A percentile compares a stretch with the other conserved stretches of the same genome.
Evolutionary conservation across 106 monocot genomes (phyloP).

Genomic region (Amphibolis antarctica): DNA sequence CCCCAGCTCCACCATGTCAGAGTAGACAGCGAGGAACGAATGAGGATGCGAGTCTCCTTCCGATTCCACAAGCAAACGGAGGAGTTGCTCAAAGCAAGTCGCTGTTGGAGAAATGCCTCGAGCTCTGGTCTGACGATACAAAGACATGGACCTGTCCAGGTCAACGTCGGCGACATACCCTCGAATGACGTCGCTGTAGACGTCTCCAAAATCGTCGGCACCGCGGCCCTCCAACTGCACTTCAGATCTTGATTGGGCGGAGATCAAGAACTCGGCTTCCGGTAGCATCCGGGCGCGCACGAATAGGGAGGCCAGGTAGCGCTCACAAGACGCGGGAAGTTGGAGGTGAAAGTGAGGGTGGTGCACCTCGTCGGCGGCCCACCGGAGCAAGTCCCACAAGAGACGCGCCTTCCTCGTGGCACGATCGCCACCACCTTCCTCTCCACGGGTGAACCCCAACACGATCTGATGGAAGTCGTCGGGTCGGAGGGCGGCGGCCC

Average conservation of each 20-base stretch:
- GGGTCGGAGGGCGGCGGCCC: slow-evolving; percentile 34
- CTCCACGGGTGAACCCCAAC: slow-evolving; percentile 17
- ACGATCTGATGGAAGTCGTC: slow-evolving; percentile 47
- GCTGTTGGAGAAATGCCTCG: slow-evolving; percentile 19
- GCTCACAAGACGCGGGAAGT: slow-evolving; percentile 39
- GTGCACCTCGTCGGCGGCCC: slow-evolving; percentile 21
- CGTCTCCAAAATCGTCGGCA: neutral
- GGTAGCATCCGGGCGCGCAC: slow-evolving; percentile 28
- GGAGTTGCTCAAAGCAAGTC: slow-evolving; percentile 38
- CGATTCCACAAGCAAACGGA: slow-evolving; percentile 21
- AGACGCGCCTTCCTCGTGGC: slow-evolving; percentile 28
- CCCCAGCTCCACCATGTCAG: slow-evolving; percentile 50
- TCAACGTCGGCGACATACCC: slow-evolving; percentile 28
- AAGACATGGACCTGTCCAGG: slow-evolving; percentile 24
- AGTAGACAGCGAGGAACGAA: slow-evolving; percentile 39
- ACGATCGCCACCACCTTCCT: neutral
- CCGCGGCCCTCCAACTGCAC: too few relatives aligned
- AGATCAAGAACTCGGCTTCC: slow-evolving; percentile 52
- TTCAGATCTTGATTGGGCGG: neutral
- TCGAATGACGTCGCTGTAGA: slow-evolving; percentile 48
- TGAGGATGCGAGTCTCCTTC: slow-evolving; percentile 12
- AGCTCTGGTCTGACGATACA: slow-evolving; percentile 37
- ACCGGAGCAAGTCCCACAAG: slow-evolving; percentile 50
- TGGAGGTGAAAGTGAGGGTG: slow-evolving; percentile 27
- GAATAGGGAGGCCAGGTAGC: slow-evolving; percentile 49